Evolutionary conservation across 176 grass and related monocot genomes (phyloP).

Genomic region (Aegilops tauschii): DNA sequence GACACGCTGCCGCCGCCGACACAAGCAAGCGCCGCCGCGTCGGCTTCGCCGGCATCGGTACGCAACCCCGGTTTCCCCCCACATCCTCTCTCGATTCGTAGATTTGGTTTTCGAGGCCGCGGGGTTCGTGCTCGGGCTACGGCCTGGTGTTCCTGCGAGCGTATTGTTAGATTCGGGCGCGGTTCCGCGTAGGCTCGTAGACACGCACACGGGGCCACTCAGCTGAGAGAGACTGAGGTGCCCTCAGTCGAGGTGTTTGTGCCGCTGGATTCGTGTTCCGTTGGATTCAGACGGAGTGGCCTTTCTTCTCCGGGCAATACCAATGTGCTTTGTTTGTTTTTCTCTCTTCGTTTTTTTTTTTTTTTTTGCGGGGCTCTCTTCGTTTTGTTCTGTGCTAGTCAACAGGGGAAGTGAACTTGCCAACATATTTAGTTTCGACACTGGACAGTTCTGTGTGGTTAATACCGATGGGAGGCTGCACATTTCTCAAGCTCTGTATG

Average conservation of each 20-base stretch:
- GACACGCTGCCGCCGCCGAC: slow-evolving; percentile 31
- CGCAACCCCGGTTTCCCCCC: neutral
- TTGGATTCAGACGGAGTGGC: neutral
- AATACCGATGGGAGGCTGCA: neutral
- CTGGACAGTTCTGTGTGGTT: neutral
- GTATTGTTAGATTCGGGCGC: neutral
- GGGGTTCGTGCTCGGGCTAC: neutral
- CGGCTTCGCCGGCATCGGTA: slow-evolving; percentile 74
- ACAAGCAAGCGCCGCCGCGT: slow-evolving; percentile 85
- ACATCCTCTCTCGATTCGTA: neutral
- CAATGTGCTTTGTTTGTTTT: too few relatives aligned
- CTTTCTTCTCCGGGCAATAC: neutral
- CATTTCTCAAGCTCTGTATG: neutral
- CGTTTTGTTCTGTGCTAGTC: neutral
- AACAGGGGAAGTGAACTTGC: neutral
- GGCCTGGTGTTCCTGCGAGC: neutral
- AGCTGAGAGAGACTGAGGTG: neutral
- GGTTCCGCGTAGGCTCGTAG: neutral
- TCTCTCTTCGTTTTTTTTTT: too few relatives aligned
- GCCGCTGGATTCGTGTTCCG: neutral
- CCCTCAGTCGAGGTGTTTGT: neutral
- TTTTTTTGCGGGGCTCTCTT: too few relatives aligned
- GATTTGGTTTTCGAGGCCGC: neutral
- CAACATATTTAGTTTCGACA: neutral
- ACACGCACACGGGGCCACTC: neutral